Conservation (phyloP, 257 asterid genomes). For the Perilla frutescens region DNA sequence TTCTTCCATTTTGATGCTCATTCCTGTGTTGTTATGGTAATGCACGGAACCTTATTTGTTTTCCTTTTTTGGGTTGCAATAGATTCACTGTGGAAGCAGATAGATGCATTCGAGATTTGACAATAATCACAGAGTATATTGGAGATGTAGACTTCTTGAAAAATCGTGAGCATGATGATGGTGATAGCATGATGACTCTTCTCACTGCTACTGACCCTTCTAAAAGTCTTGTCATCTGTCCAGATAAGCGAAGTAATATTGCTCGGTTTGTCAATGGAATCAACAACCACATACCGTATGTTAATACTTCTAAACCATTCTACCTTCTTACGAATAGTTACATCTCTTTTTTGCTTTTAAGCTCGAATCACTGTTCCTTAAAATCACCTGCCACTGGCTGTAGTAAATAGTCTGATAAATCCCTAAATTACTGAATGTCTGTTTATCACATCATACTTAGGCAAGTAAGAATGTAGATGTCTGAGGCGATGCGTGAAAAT, state of each 20-base stretch:
- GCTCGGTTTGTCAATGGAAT: slow-evolving; percentile 95
- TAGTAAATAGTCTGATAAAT: neutral
- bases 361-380: neutral
- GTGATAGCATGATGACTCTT: slow-evolving; percentile 98
- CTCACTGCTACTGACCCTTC: slow-evolving; percentile 69
- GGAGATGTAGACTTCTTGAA: slow-evolving; percentile 89
- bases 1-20: neutral
- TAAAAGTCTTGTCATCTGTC: slow-evolving; percentile 80
- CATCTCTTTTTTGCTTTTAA: neutral
- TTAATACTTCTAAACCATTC: slow-evolving; percentile 26
- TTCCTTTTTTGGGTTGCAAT: slow-evolving; percentile 29
- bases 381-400: neutral
- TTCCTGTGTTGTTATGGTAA: neutral
- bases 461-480: too few relatives aligned
- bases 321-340: neutral
- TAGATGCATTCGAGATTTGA: slow-evolving; percentile 69
- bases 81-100: slow-evolving; percentile 97
- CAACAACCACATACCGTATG: slow-evolving; percentile 87
- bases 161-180: slow-evolving; percentile 74
- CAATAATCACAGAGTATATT: slow-evolving; percentile 89
- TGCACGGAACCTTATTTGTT: slow-evolving; percentile 14
- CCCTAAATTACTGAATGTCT: neutral
- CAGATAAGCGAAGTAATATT: slow-evolving; percentile 83
- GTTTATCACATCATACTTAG: neutral
- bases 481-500: too few relatives aligned